A percentile compares a stretch with the other conserved stretches of the same genome.
phyloP scores from a whole-genome alignment of 305 asterid species.

The Solanum hybrid region DNA sequence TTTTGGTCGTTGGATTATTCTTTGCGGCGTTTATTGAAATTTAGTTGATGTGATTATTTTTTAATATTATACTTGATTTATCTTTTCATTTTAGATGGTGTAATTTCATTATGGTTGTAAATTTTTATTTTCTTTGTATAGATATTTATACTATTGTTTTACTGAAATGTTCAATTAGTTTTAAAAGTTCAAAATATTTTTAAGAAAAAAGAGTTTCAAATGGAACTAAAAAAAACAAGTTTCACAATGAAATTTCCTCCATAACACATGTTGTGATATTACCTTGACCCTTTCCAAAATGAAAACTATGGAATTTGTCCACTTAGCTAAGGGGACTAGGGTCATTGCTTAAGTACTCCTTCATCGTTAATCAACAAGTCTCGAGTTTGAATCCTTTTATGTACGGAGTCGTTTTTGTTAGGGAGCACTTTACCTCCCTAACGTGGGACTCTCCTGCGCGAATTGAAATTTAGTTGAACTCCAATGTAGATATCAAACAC shows the following conservation, averaged over 20 bases:
- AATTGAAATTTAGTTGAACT: too few relatives aligned
- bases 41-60: not conserved
- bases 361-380: too few relatives aligned
- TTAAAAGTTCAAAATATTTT: too few relatives aligned
- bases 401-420: not conserved
- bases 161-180: not conserved
- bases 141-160: not conserved
- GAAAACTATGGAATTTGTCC: not conserved
- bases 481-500: not conserved
- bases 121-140: not conserved
- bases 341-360: not conserved
- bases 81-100: not conserved
- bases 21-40: not conserved
- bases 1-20: slow-evolving; percentile 17
- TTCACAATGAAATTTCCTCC: not conserved
- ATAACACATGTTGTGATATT: not conserved
- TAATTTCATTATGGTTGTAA: not conserved
- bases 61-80: not conserved
- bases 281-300: not conserved
- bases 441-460: not conserved
- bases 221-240: not conserved
- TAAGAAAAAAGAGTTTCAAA: not conserved
- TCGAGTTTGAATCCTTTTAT: too few relatives aligned
- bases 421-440: too few relatives aligned
- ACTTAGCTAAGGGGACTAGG: not conserved